Conservation (phyloP, 2,329 filamentous ascomycete genomes). For the Fusarium sp. region DNA sequence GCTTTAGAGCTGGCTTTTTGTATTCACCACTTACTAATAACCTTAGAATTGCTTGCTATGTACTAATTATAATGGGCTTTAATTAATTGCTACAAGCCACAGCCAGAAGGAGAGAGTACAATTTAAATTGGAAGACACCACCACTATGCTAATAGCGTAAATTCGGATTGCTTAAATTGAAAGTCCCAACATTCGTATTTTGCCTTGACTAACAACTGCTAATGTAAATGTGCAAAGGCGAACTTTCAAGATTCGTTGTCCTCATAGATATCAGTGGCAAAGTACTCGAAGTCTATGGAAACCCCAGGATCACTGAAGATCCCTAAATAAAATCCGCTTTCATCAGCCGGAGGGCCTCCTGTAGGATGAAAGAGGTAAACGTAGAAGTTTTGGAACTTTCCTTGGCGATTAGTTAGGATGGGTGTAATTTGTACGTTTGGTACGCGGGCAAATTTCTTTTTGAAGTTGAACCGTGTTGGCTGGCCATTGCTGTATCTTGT, state of each 20-base stretch:
- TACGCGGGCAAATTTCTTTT: conserved; percentile 3
- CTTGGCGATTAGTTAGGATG: background rate
- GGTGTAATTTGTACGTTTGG: conserved; percentile 4
- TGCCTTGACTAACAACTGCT: no score
- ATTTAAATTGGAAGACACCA: no score
- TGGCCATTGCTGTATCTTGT: conserved; percentile 7
- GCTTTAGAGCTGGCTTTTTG: no score
- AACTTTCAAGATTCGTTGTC: background rate
- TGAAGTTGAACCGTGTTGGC: conserved; percentile 3
- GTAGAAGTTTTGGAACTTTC: background rate
- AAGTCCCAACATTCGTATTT: no score
- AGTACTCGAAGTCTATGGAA: background rate
- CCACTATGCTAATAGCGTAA: no score
- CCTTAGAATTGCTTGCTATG: no score
- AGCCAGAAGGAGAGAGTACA: no score
- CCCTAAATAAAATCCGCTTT: background rate
- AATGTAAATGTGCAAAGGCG: no score
- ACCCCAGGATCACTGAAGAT: background rate
- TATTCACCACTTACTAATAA: no score
- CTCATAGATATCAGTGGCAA: background rate
- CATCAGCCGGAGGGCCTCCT: background rate
- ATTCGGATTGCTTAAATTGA: no score
- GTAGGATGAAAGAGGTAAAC: background rate
- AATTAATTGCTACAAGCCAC: no score
- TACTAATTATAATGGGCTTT: no score